Conservation (phyloP, 139 green algal species). For the Closterium sp. region DNA sequence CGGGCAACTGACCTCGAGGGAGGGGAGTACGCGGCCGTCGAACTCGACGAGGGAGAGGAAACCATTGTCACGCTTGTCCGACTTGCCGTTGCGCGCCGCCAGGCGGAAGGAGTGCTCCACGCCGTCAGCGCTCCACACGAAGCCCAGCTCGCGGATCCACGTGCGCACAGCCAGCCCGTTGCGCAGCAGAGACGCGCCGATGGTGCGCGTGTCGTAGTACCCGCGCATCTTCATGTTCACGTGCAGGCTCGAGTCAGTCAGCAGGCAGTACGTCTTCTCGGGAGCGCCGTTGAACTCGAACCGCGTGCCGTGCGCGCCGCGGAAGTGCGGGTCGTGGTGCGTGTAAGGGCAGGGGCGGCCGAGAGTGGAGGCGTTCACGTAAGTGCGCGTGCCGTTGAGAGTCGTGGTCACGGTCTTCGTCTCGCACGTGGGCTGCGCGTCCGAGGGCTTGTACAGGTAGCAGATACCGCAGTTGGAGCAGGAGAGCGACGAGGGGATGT, state of each 20-base stretch:
- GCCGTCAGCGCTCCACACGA: conserved; percentile 19
- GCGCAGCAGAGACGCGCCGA: background rate
- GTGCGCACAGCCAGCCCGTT: background rate
- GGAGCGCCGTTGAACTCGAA: conserved; percentile 28
- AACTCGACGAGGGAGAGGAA: conserved; percentile 22
- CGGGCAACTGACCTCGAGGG: background rate
- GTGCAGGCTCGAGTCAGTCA: conserved; percentile 19
- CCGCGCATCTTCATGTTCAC: conserved; percentile 33
- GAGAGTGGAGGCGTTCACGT: background rate
- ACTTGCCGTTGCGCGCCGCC: background rate
- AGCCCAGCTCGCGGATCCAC: conserved; percentile 15
- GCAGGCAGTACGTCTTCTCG: conserved; percentile 11
- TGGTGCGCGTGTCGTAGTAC: conserved; percentile 7
- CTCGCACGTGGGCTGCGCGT: background rate
- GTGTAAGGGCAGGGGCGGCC: background rate
- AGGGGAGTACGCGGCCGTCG: conserved; percentile 1
- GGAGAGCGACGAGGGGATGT: background rate
- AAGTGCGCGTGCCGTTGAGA: background rate
- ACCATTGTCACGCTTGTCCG: conserved; percentile 6
- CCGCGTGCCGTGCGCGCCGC: conserved; percentile 6
- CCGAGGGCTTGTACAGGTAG: background rate
- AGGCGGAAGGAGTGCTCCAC: conserved; percentile 2
- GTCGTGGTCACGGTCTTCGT: background rate
- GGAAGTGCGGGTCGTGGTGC: conserved; percentile 16
- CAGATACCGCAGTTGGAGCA: background rate